These are phyloP conservation scores for Cryptosporidium meleagridis DNA, from an alignment of 169 alveolate genomes.

Conservation along the genomic window DNA sequence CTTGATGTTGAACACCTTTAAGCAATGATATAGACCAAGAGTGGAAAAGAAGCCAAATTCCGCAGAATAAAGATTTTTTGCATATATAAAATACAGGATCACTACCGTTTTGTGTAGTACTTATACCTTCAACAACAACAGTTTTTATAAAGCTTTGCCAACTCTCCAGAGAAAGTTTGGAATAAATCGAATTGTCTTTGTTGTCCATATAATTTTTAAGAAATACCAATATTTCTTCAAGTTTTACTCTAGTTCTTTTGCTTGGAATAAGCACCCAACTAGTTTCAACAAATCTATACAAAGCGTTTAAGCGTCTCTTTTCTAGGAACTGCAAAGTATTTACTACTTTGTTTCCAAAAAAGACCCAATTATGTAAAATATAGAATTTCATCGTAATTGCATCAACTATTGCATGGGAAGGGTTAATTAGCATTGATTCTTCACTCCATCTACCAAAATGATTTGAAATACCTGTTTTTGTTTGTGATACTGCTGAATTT, in stretches of 20 bases:
- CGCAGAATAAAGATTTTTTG: slow-evolving; percentile 58
- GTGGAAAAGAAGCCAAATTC: slow-evolving; percentile 71
- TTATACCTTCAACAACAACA: slow-evolving; percentile 27
- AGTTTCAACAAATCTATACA: slow-evolving; percentile 67
- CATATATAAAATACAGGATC: slow-evolving; percentile 39
- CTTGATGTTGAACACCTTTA: slow-evolving; percentile 44
- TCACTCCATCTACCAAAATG: slow-evolving; percentile 62
- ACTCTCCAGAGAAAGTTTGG: slow-evolving; percentile 20
- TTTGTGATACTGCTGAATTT: not conserved
- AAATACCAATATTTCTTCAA: slow-evolving; percentile 17
- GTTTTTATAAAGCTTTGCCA: slow-evolving; percentile 49
- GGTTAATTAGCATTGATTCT: slow-evolving; percentile 25
- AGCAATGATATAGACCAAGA: slow-evolving; percentile 55
- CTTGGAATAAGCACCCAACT: slow-evolving; percentile 68
- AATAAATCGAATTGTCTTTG: slow-evolving; percentile 1
- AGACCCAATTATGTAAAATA: slow-evolving; percentile 61
- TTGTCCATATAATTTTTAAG: slow-evolving; percentile 15
- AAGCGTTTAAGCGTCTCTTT: slow-evolving; percentile 30
- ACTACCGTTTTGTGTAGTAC: not conserved
- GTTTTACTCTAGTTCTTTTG: slow-evolving; percentile 21
- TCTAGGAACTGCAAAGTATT: slow-evolving; percentile 16
- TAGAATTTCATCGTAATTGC: slow-evolving; percentile 41
- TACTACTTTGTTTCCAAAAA: slow-evolving; percentile 26
- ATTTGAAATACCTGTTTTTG: not conserved
- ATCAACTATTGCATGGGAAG: slow-evolving; percentile 52